These are phyloP conservation scores for Lactifluus hygrophoroides DNA, from an alignment of 768 basidiomycete species.

Conservation along the genomic window DNA sequence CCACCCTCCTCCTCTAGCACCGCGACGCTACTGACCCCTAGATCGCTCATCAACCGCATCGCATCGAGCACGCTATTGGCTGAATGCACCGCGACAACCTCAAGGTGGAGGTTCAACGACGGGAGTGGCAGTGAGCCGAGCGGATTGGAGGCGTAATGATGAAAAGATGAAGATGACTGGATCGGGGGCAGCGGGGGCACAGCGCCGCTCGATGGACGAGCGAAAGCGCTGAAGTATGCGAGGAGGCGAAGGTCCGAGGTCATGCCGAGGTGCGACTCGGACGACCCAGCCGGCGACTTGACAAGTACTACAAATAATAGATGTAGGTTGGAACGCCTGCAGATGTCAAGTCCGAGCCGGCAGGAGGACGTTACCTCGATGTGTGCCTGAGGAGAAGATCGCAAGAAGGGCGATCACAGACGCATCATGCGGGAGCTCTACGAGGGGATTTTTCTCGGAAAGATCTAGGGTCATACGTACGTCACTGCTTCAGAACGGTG, in stretches of 20 bases:
- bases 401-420: conserved; percentile 53
- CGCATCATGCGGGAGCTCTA: conserved; percentile 53
- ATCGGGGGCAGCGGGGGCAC: conserved; percentile 1
- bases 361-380: conserved; percentile 45
- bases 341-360: background rate
- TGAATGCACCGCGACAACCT: conserved; percentile 56
- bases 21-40: conserved; percentile 77
- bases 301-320: conserved; percentile 64
- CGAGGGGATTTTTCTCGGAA: conserved; percentile 77
- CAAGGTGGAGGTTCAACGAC: conserved; percentile 51
- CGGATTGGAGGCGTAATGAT: conserved; percentile 43
- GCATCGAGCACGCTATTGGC: conserved; percentile 63
- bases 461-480: conserved; percentile 41
- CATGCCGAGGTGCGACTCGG: conserved; percentile 50
- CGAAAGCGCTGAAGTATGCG: conserved; percentile 47
- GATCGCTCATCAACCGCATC: conserved; percentile 80
- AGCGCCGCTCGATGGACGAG: conserved; percentile 33
- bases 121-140: conserved; percentile 51
- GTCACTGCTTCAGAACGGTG: conserved; percentile 6
- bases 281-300: conserved; percentile 34
- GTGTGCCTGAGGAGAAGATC: conserved; percentile 61
- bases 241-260: conserved; percentile 70
- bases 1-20: conserved; percentile 61
- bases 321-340: background rate
- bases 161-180: conserved; percentile 23